phyloP scores from a whole-genome alignment of 2,329 filamentous ascomycete species.

The Cytospora piceae region DNA sequence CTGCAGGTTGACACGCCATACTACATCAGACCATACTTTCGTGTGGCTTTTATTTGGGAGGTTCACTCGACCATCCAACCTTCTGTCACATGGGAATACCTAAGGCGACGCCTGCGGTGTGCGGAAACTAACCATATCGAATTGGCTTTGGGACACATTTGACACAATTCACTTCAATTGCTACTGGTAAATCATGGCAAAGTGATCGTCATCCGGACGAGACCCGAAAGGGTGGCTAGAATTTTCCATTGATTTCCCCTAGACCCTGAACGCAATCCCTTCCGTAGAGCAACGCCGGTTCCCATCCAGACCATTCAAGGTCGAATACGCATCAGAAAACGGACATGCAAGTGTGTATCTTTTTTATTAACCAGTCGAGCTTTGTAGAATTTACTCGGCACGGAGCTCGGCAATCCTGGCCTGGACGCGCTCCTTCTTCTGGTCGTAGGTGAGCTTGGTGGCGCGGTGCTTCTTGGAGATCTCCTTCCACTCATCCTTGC shows the following conservation, averaged over 20 bases:
- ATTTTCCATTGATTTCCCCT: constrained; percentile 30
- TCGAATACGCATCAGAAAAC: constrained; percentile 19
- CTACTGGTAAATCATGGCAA: background rate
- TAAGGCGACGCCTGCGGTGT: too few species aligned
- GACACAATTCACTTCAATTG: constrained; percentile 11
- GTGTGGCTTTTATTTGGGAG: background rate
- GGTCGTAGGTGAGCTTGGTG: constrained; percentile 76
- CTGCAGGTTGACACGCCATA: background rate
- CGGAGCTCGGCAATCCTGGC: constrained; percentile 86
- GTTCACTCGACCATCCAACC: background rate
- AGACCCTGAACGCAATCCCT: constrained; percentile 31
- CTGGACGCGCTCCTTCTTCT: constrained; percentile 85
- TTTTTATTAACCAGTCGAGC: constrained; percentile 6
- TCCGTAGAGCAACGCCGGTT: constrained; percentile 28
- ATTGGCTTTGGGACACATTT: background rate
- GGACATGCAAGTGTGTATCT: constrained; percentile 19
- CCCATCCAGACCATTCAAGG: constrained; percentile 29
- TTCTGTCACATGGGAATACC: background rate
- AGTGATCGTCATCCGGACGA: constrained; percentile 8
- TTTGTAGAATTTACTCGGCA: constrained; percentile 46
- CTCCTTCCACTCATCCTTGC: constrained; percentile 94
- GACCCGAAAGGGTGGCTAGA: constrained; percentile 30
- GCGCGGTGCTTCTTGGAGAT: constrained; percentile 89
- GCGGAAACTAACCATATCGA: background rate
- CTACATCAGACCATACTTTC: background rate